Conservation (phyloP, 129 eudicot species). For the Escallonia rubra region DNA sequence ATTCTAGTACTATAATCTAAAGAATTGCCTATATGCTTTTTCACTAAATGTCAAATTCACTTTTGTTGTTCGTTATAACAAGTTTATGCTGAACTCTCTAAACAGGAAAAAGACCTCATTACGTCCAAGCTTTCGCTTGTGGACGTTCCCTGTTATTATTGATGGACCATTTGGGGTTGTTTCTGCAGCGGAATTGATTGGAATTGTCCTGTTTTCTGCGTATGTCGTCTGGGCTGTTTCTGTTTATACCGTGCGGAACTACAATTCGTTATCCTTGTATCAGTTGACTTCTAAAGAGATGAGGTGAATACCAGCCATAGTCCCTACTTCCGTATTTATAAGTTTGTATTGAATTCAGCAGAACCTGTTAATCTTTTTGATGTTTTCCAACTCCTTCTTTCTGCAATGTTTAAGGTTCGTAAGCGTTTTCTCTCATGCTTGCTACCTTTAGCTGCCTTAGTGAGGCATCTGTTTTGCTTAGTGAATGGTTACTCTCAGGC, state of each 20-base stretch:
- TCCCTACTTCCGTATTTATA: not conserved
- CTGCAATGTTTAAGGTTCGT: no score
- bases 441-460: not conserved
- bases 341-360: no score
- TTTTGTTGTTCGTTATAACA: not conserved
- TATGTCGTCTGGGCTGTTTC: constrained; percentile 59
- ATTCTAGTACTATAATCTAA: not conserved
- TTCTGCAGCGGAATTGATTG: constrained; percentile 82
- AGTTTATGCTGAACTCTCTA: not conserved
- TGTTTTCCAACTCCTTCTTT: no score
- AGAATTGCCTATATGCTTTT: not conserved
- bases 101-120: constrained; percentile 47
- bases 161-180: constrained; percentile 97
- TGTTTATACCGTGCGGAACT: constrained; percentile 32
- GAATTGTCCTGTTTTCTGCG: constrained; percentile 48
- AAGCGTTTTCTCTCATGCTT: not conserved
- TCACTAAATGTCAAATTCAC: not conserved
- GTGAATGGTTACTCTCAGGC: not conserved
- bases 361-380: no score
- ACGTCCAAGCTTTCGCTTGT: constrained; percentile 56
- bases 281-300: constrained; percentile 17
- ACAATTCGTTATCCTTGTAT: constrained; percentile 17
- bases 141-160: constrained; percentile 82
- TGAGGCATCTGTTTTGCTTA: not conserved
- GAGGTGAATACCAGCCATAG: constrained; percentile 22